Evolutionary conservation across 2,329 filamentous ascomycete species (phyloP).

Genomic region (Fusarium ambrosium): DNA sequence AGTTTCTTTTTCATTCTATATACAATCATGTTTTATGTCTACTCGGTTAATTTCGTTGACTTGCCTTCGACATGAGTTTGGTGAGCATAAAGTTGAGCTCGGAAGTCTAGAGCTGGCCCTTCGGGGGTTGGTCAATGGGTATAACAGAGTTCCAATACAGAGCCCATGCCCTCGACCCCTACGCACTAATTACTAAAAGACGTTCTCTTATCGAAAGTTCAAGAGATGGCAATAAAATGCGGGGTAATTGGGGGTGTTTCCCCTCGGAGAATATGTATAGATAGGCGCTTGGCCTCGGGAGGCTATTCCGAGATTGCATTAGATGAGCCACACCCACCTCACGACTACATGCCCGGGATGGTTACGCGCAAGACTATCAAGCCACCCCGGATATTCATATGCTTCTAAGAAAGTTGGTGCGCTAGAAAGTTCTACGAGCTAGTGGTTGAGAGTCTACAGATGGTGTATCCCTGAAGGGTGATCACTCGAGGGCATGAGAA

Average conservation of each 20-base stretch:
- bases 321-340: neutral
- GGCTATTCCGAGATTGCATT: neutral
- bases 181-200: too few relatives aligned
- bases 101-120: too few relatives aligned
- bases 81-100: too few relatives aligned
- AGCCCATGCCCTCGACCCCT: too few relatives aligned
- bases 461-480: neutral
- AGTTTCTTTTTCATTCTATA: too few relatives aligned
- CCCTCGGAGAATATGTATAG: neutral
- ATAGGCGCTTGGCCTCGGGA: neutral
- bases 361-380: neutral
- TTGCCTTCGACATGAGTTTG: too few relatives aligned
- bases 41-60: too few relatives aligned
- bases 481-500: neutral
- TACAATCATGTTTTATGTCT: too few relatives aligned
- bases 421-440: neutral
- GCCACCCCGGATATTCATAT: neutral
- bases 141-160: too few relatives aligned
- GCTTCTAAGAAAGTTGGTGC: neutral
- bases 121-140: too few relatives aligned
- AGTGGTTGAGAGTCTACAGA: neutral
- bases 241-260: neutral
- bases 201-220: too few relatives aligned
- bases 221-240: neutral
- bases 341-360: neutral